These are phyloP conservation scores for Hyaloperonospora brassicae DNA, from an alignment of 352 stramenopile species.

Conservation along the genomic window DNA sequence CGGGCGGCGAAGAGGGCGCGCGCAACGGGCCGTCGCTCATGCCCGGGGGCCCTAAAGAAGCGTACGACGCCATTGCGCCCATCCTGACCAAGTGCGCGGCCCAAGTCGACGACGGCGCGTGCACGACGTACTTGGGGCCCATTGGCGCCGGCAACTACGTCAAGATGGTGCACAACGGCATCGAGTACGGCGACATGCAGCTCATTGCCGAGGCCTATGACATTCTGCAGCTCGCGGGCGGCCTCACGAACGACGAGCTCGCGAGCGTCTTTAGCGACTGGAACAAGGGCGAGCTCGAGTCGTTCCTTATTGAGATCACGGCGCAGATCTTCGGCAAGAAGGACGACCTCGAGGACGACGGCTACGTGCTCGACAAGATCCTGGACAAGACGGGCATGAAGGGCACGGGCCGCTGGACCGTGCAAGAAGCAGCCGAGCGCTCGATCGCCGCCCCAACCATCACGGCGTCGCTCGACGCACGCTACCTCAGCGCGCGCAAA, in stretches of 20 bases:
- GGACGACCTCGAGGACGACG: constrained; percentile 88
- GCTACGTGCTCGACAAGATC: constrained; percentile 93
- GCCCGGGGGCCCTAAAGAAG: constrained; percentile 93
- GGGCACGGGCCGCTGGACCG: constrained; percentile 95
- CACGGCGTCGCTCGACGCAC: constrained; percentile 92
- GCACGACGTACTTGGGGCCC: constrained; percentile 94
- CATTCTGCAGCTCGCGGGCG: constrained; percentile 91
- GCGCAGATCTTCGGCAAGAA: constrained; percentile 95
- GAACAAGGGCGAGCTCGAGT: constrained; percentile 95
- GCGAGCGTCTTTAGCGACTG: constrained; percentile 92
- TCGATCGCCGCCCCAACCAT: constrained; percentile 96
- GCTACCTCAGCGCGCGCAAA: constrained; percentile 95
- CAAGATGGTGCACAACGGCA: constrained; percentile 99
- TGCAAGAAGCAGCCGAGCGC: constrained; percentile 93
- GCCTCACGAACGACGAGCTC: constrained; percentile 88
- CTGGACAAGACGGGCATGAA: constrained; percentile 99
- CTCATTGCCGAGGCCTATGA: constrained; percentile 98
- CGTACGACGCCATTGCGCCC: constrained; percentile 94
- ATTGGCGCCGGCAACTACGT: constrained; percentile 98
- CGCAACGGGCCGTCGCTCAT: constrained; percentile 98
- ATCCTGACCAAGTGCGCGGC: constrained; percentile 97
- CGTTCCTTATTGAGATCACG: constrained; percentile 99
- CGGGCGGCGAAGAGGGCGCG: constrained; percentile 96
- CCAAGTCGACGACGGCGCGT: constrained; percentile 91
- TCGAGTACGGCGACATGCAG: constrained; percentile 99